Evolutionary conservation across 2,329 filamentous ascomycete genomes (phyloP), one percentile per base, ranked within the genome.

Genomic region (Aspergillus sp.): DNA sequence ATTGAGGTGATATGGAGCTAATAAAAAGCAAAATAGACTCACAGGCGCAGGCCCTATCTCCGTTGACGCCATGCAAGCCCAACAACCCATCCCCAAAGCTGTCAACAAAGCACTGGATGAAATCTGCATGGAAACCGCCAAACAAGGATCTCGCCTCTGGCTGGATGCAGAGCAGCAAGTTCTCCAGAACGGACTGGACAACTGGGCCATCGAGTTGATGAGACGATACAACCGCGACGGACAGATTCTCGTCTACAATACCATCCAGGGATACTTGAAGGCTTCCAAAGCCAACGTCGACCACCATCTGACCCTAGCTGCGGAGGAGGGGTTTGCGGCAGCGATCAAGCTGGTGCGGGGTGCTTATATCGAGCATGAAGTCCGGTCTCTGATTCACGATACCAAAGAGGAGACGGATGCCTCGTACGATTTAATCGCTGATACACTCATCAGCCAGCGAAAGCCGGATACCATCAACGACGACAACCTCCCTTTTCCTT

Each of bases 361-460:
- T 6, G 71, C 71, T 1, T 74, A 74, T 46, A 72, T 75, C 27
- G 58, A 56, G 4, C 65, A 63, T 33, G 72, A 74, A 29, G 50
- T 51, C 7, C 49, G 67, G 10, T 42, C 50, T 2, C 47, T 54
- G 10, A 70, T 70, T 29, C 59, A 67, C 40, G 65, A 68, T 27
- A 68, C 58, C 10, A 69, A 69, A 39, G 52, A 49, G 1, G 62
- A 65, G 7, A 70, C 68, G 0, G 66, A 71, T 39, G 30, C 30
- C 6, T 69, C 65, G 42, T 81, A 80, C 63, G 71, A 81, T 52
- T 63, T 59, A 10, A 71, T 77, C 28, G 70, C 71, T 5, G 63
- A 69, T 30, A 69, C 70, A 10, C 63, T 79, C 5, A 63, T 80
- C n/a, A 64, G 64, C 29, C 66, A 68, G 11, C 49, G 62, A 36